A percentile compares a stretch with the other conserved stretches of the same genome.
phyloP scores from a whole-genome alignment of 192 early-diverging fungal species.

The Backusella liffmaniae region DNA sequence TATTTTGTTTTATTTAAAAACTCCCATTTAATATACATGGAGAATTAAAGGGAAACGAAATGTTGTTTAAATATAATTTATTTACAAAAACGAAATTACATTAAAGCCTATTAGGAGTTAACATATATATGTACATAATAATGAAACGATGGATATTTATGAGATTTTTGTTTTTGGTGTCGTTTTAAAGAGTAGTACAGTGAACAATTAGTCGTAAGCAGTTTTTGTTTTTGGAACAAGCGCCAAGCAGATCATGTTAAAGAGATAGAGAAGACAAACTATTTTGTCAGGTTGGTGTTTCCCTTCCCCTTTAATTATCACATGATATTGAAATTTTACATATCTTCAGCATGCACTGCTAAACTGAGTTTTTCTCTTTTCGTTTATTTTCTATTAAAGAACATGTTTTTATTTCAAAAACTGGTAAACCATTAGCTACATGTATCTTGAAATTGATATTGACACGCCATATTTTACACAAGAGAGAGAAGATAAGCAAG shows the following conservation, averaged over 20 bases:
- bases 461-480: background rate
- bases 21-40: background rate
- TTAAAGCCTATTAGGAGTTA: background rate
- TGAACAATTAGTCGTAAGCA: background rate
- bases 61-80: background rate
- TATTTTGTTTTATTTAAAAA: background rate
- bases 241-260: background rate
- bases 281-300: background rate
- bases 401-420: background rate
- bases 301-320: background rate
- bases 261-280: background rate
- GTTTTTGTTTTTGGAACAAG: background rate
- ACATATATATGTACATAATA: background rate
- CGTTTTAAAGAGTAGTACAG: background rate
- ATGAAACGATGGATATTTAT: background rate
- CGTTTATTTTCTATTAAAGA: background rate
- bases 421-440: background rate
- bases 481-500: background rate
- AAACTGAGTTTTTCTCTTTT: background rate
- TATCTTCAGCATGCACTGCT: background rate
- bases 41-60: background rate
- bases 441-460: background rate
- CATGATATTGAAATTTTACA: background rate
- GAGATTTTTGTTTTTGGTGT: background rate
- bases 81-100: background rate